phyloP scores from a whole-genome alignment of 352 stramenopile species.

The Phytophthora aleatoria region DNA sequence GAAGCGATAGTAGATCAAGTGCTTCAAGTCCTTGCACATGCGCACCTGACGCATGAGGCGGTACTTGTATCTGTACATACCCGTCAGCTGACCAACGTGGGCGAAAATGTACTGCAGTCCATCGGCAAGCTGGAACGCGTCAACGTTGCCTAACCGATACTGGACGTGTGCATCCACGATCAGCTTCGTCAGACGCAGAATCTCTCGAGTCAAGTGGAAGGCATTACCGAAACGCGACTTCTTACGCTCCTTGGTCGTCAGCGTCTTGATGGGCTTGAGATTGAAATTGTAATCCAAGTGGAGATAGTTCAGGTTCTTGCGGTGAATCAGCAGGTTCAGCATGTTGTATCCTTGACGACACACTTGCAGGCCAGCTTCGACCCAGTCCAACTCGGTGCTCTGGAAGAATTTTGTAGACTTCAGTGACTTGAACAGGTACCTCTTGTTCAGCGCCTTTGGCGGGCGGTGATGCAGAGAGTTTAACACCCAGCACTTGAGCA shows the following conservation, averaged over 20 bases:
- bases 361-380: conserved; percentile 98
- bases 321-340: conserved; percentile 99
- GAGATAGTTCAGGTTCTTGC: conserved; percentile 99
- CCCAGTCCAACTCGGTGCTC: conserved; percentile 99
- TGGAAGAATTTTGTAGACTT: conserved; percentile 99
- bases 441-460: conserved; percentile 96
- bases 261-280: conserved; percentile 99
- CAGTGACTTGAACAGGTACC: conserved; percentile 98
- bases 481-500: conserved; percentile 99
- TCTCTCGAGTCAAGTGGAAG: conserved; percentile 97
- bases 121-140: conserved; percentile 99
- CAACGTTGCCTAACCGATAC: conserved; percentile 99
- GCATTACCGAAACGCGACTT: conserved; percentile 98
- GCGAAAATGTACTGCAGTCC: conserved; percentile 99
- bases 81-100: conserved; percentile 99
- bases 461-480: conserved; percentile 96
- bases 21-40: conserved; percentile 99
- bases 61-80: conserved; percentile 99
- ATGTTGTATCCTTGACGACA: conserved; percentile 99
- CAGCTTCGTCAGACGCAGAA: conserved; percentile 99
- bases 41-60: conserved; percentile 96
- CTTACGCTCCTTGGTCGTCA: conserved; percentile 99
- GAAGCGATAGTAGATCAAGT: conserved; percentile 99
- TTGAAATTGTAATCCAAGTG: conserved; percentile 99
- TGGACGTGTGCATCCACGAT: conserved; percentile 99